Conservation (phyloP, 192 early-diverging fungal species). For the Coemansia sp. region DNA sequence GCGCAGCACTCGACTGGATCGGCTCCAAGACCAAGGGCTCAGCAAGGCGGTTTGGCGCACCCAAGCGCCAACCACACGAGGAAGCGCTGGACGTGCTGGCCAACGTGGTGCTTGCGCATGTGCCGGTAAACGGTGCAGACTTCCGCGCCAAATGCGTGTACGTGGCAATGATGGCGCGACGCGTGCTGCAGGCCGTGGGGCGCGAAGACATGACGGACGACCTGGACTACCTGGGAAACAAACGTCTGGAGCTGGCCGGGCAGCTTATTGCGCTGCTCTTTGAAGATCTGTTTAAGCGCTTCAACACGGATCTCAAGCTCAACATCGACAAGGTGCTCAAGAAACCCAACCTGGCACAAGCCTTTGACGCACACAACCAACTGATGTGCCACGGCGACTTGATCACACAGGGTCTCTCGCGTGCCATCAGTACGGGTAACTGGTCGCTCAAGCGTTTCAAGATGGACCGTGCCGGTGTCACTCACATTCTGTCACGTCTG, state of each 20-base stretch:
- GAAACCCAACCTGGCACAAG: constrained; percentile 77
- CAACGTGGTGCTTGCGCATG: constrained; percentile 82
- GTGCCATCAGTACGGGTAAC: constrained; percentile 95
- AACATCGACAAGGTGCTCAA: constrained; percentile 90
- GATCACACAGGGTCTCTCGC: constrained; percentile 88
- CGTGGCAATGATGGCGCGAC: constrained; percentile 88
- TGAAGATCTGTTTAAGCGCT: constrained; percentile 97
- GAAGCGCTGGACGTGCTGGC: constrained; percentile 86
- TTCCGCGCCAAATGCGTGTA: constrained; percentile 92
- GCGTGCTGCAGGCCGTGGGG: constrained; percentile 82
- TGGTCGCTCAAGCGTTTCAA: constrained; percentile 99
- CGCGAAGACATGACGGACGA: constrained; percentile 85
- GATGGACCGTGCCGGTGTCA: constrained; percentile 98
- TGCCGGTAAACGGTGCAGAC: constrained; percentile 83
- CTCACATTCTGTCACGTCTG: constrained; percentile 89
- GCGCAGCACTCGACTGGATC: constrained; percentile 87
- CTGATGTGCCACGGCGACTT: constrained; percentile 67
- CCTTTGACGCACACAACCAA: constrained; percentile 84
- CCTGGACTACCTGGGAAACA: constrained; percentile 98
- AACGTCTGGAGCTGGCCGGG: constrained; percentile 96
- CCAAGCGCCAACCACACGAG: constrained; percentile 61
- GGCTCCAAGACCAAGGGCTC: constrained; percentile 70
- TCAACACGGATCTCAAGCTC: constrained; percentile 81
- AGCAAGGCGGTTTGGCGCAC: constrained; percentile 52
- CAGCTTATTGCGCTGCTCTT: constrained; percentile 91